Percentiles rank a stretch among this genome's conserved stretches.
These are phyloP conservation scores for Ceratocystis papillata DNA, from an alignment of 2,329 filamentous ascomycete genomes.

Conservation along the genomic window DNA sequence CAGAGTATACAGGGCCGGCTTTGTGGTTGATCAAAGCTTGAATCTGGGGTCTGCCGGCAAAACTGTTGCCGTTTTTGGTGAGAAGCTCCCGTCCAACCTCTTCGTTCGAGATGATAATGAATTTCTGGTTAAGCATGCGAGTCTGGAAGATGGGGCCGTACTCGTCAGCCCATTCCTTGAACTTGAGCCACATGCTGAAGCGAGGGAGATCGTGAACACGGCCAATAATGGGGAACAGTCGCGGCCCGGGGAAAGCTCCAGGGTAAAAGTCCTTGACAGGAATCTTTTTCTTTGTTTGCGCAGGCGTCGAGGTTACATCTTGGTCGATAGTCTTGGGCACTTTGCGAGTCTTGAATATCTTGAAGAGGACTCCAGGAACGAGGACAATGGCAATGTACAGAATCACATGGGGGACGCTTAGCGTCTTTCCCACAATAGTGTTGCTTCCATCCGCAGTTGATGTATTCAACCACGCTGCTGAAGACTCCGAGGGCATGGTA, in stretches of 20 bases:
- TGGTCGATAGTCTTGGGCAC: conserved; percentile 27
- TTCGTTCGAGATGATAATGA: conserved; percentile 39
- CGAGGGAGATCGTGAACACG: conserved; percentile 40
- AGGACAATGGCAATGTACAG: conserved; percentile 36
- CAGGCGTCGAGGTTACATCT: not conserved
- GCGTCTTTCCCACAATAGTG: conserved; percentile 30
- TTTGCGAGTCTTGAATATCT: conserved; percentile 33
- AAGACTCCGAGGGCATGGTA: conserved; percentile 22
- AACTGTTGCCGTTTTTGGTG: conserved; percentile 41
- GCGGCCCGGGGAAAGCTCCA: conserved; percentile 37
- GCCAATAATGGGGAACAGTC: conserved; percentile 39
- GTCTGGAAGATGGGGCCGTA: conserved; percentile 39
- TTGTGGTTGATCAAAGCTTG: conserved; percentile 41
- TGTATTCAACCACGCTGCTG: conserved; percentile 20
- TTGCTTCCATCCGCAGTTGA: not conserved
- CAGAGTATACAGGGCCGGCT: conserved; percentile 39
- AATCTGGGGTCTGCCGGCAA: conserved; percentile 42
- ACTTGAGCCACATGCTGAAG: conserved; percentile 41
- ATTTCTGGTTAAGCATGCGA: conserved; percentile 33
- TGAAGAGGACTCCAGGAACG: conserved; percentile 36
- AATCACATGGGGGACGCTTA: conserved; percentile 34
- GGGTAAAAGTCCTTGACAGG: conserved; percentile 29
- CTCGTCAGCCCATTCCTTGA: conserved; percentile 38
- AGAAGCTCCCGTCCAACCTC: conserved; percentile 41
- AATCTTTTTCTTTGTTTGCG: not conserved